These are phyloP conservation scores for Warburgia ugandensis DNA, from an alignment of 164 flowering plant species.

Conservation along the genomic window DNA sequence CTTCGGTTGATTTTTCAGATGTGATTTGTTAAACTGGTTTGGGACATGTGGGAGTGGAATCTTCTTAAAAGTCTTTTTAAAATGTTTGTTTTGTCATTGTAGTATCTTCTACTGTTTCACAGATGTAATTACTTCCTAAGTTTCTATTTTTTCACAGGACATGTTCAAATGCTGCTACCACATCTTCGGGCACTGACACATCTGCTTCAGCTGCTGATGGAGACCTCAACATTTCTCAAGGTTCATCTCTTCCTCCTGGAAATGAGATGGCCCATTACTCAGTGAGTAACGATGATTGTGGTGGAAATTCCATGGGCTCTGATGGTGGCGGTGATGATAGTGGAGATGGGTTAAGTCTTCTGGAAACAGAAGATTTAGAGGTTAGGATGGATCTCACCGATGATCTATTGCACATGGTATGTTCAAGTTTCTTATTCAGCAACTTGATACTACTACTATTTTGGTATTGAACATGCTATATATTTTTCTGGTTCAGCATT, in stretches of 20 bases:
- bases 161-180: constrained; percentile 12
- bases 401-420: constrained; percentile 93
- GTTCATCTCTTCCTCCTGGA: constrained; percentile 17
- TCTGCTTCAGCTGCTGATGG: constrained; percentile 23
- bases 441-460: not conserved
- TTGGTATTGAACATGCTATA: not conserved
- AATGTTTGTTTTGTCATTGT: not conserved
- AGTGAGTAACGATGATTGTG: constrained; percentile 19
- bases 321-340: constrained; percentile 19
- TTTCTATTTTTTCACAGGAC: constrained; percentile 21
- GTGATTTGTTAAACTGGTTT: not conserved
- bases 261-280: constrained; percentile 29
- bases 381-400: constrained; percentile 90
- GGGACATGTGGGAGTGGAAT: not conserved
- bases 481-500: not conserved
- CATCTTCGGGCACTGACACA: constrained; percentile 21
- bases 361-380: constrained; percentile 41
- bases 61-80: not conserved
- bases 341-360: constrained; percentile 21
- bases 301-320: constrained; percentile 22
- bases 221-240: constrained; percentile 14
- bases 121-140: not conserved
- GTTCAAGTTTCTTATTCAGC: not conserved
- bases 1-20: not conserved
- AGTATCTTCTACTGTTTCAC: not conserved